Evolutionary conservation across 1,139 yeast genomes (phyloP).

Genomic region (Hyphopichia khmerensis): DNA sequence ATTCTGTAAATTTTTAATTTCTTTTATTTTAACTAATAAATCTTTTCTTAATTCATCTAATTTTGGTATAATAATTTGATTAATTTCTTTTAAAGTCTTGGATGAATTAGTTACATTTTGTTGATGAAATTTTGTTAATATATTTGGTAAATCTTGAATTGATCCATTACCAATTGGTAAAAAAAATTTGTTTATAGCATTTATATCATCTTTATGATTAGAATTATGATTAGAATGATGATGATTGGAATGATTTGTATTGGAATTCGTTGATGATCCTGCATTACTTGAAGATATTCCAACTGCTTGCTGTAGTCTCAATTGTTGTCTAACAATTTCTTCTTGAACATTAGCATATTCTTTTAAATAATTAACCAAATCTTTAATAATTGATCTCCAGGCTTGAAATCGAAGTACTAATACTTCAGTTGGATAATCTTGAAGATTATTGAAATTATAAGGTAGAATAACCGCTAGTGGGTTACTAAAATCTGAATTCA

Average conservation of each 20-base stretch:
- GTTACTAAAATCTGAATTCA: slow-evolving; percentile 23
- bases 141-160: slow-evolving; percentile 75
- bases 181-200: slow-evolving; percentile 50
- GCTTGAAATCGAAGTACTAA: slow-evolving; percentile 80
- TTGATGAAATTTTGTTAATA: slow-evolving; percentile 73
- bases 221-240: slow-evolving; percentile 12
- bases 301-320: slow-evolving; percentile 78
- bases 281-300: slow-evolving; percentile 24
- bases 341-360: slow-evolving; percentile 87
- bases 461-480: slow-evolving; percentile 42
- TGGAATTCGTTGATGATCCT: slow-evolving; percentile 3
- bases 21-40: slow-evolving; percentile 79
- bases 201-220: slow-evolving; percentile 27
- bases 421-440: slow-evolving; percentile 75
- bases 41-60: slow-evolving; percentile 84
- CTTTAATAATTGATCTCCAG: slow-evolving; percentile 80
- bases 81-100: slow-evolving; percentile 70
- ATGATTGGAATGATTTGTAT: slow-evolving; percentile 1
- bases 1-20: slow-evolving; percentile 74
- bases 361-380: slow-evolving; percentile 68
- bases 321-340: slow-evolving; percentile 80
- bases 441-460: slow-evolving; percentile 27
- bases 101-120: slow-evolving; percentile 67
- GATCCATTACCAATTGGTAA: slow-evolving; percentile 80
- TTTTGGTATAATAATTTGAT: slow-evolving; percentile 70